Evolutionary conservation across 2,329 filamentous ascomycete genomes (phyloP).

Genomic region (Aspergillus glaucus): DNA sequence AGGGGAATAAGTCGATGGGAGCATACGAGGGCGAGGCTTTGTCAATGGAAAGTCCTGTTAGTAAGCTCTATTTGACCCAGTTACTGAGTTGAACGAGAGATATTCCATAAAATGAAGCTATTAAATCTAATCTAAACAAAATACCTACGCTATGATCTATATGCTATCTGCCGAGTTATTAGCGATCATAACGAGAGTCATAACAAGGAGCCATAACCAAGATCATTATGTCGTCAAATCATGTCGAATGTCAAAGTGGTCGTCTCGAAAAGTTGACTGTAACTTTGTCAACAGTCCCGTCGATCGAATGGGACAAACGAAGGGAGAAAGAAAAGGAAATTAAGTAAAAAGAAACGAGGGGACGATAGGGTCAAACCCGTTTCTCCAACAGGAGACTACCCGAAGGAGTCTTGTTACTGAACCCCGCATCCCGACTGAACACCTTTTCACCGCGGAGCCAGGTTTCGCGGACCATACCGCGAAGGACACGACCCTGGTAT

Average conservation of each 20-base stretch:
- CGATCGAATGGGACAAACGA: slow-evolving; percentile 3
- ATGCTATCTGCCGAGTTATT: slow-evolving; percentile 5
- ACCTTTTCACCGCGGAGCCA: slow-evolving; percentile 73
- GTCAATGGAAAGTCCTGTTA: too few relatives aligned
- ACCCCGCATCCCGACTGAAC: slow-evolving; percentile 59
- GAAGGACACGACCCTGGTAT: slow-evolving; percentile 74
- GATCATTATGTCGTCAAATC: neutral
- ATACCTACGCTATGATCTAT: slow-evolving; percentile 11
- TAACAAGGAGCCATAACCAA: neutral
- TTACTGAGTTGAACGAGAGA: too few relatives aligned
- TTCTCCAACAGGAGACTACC: slow-evolving; percentile 38
- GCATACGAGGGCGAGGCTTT: too few relatives aligned
- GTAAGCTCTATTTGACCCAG: too few relatives aligned
- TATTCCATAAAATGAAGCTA: too few relatives aligned
- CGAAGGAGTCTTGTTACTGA: slow-evolving; percentile 28
- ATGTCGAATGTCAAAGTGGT: neutral
- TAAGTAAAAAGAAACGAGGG: neutral
- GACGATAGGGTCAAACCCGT: slow-evolving; percentile 21
- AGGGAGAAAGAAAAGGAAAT: neutral
- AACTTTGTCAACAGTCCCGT: neutral
- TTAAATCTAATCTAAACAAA: neutral
- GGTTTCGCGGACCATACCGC: slow-evolving; percentile 74
- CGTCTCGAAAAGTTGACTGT: neutral
- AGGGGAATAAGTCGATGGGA: too few relatives aligned
- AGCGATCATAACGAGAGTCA: slow-evolving; percentile 7